These are phyloP conservation scores for Aspergillus caelatus DNA, from an alignment of 2,329 filamentous ascomycete species.

Conservation along the genomic window DNA sequence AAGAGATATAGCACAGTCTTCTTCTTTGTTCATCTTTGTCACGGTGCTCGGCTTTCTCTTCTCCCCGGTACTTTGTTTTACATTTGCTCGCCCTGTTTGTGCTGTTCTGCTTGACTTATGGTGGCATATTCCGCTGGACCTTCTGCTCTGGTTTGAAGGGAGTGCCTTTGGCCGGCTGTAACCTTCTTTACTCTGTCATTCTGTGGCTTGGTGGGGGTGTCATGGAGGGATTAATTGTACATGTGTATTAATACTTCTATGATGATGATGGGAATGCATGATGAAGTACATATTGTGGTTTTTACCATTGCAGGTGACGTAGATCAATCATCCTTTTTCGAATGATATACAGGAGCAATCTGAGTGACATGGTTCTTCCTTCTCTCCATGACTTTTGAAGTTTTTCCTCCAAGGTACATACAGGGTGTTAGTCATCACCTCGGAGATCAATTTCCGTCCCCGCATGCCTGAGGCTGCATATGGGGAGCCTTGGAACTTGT, in stretches of 20 bases:
- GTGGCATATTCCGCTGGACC: neutral
- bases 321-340: neutral
- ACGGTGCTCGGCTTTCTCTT: neutral
- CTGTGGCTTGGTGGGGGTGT: neutral
- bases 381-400: neutral
- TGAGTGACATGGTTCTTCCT: neutral
- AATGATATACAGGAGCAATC: neutral
- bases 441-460: neutral
- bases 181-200: neutral
- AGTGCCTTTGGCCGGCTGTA: neutral
- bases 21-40: neutral
- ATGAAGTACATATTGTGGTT: neutral
- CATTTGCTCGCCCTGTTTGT: neutral
- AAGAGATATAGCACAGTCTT: constrained; percentile 3
- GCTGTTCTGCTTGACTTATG: neutral
- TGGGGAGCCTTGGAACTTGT: neutral
- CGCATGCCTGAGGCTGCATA: neutral
- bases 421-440: neutral
- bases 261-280: constrained; percentile 4
- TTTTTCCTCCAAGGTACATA: neutral
- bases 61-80: neutral
- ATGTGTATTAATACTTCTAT: constrained; percentile 8
- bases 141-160: neutral
- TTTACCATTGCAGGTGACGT: neutral
- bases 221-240: constrained; percentile 5